Conservation (phyloP, 2,329 filamentous ascomycete species). For the Penicillium occitanis region DNA sequence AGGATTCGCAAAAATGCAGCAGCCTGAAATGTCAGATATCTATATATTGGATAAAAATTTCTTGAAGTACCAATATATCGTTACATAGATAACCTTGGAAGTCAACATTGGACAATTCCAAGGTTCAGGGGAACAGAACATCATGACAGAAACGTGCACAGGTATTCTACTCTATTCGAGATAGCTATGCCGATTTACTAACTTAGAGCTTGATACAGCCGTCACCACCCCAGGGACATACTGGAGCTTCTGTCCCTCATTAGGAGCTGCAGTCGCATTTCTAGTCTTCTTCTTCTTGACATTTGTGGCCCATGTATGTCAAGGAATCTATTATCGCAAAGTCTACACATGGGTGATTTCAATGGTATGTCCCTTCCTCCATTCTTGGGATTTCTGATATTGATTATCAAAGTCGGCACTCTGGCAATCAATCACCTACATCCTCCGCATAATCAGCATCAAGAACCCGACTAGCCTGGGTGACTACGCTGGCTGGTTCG, state of each 20-base stretch:
- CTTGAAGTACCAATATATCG: background rate
- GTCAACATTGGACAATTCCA: background rate
- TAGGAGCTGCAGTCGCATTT: conserved; percentile 14
- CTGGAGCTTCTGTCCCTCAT: conserved; percentile 15
- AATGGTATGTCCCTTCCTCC: background rate
- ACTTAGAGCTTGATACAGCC: conserved; percentile 2
- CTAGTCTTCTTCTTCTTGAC: conserved; percentile 11
- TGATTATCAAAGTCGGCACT: conserved; percentile 2
- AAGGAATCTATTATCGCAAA: conserved; percentile 13
- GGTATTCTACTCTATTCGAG: background rate
- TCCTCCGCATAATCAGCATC: conserved; percentile 43
- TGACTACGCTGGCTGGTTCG: conserved; percentile 26
- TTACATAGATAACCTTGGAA: too few species aligned
- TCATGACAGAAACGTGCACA: conserved; percentile 8
- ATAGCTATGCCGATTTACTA: background rate
- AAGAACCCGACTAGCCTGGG: conserved; percentile 38
- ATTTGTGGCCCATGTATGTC: conserved; percentile 8
- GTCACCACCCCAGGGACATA: conserved; percentile 8
- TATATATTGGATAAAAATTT: background rate
- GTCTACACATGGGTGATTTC: conserved; percentile 17
- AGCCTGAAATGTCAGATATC: background rate
- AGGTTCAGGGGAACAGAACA: background rate
- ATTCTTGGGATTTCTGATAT: background rate
- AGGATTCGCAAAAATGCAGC: background rate
- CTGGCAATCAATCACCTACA: conserved; percentile 40